Conservation (phyloP, 2,329 filamentous ascomycete genomes). For the Cadophora malorum region DNA sequence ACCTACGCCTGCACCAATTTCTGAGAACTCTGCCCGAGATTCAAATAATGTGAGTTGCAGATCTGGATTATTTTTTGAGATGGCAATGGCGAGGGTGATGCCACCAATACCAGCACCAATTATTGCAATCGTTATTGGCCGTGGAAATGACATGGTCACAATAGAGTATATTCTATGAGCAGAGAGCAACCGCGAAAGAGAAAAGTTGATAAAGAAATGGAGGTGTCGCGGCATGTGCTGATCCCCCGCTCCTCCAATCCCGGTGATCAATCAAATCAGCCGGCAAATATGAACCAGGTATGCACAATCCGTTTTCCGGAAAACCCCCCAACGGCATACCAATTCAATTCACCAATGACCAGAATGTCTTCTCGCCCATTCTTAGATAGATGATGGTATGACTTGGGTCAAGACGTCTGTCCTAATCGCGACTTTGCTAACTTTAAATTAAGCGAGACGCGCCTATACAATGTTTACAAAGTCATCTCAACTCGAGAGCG, state of each 20-base stretch:
- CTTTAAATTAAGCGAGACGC: neutral
- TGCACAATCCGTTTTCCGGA: neutral
- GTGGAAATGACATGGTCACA: neutral
- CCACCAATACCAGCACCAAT: constrained; percentile 66
- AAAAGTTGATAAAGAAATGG: neutral
- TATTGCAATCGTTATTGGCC: constrained; percentile 53
- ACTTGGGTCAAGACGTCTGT: neutral
- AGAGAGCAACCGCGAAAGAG: neutral
- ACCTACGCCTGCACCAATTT: constrained; percentile 63
- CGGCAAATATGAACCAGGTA: neutral
- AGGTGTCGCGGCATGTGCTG: neutral
- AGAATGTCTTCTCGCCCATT: too few species aligned
- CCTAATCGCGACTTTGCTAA: neutral
- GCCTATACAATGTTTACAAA: neutral
- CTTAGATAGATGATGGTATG: too few species aligned
- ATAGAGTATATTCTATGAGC: neutral
- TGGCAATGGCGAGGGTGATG: constrained; percentile 58
- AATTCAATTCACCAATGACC: too few species aligned
- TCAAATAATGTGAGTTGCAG: constrained; percentile 59
- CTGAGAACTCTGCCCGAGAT: constrained; percentile 58
- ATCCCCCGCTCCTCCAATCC: neutral
- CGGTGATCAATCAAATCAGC: neutral
- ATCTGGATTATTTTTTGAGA: constrained; percentile 51
- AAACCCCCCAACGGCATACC: neutral
- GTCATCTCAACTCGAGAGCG: too few species aligned